Base-by-base conservation (phyloP, 1,284 basidiomycete species). In the Chalciporus piperatoides region DNA sequence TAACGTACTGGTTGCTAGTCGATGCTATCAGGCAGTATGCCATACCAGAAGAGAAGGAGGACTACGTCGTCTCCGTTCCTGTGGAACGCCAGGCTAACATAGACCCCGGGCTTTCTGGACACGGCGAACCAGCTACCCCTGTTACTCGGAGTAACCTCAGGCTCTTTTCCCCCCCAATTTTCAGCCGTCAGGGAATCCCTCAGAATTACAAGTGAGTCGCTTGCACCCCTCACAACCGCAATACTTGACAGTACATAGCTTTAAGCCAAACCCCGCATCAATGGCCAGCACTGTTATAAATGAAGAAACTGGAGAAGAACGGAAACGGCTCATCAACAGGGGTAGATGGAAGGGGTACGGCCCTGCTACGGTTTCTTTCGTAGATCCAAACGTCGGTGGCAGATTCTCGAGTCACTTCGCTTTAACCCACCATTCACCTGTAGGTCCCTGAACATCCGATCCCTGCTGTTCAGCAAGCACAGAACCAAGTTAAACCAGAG, bases 91-190 rank as follows among this genome's bases (percentile, higher is more conserved):
- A 61, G 27, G 61, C 67, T 51, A 69, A 68, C 43, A 67, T 71
- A 46, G 71, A 73, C 51, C 73, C 74, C 1, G 47, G 44, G n/a
- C 52, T 59, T 30, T 40, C 47, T 36, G 51, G 55, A 46, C 41
- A 56, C 37, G 55, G 23, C 19, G 53, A 45, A 24, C 30, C 33
- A 44, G 15, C 11, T 38, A 24, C 44, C 12, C 47, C 54, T 8
- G 41, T 49, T 25, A 54, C 69, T 53, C 70, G 67, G 52, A 84
- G 81, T 58, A 82, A 83, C 58, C 70, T 91, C 15, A 77, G 86
- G 19, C 71, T 90, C 9, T 82, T 91, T 53, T 90, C 92, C 27
- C 91, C 92, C 2, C 90, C 91, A 6, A 66, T 92, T 39, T 94
- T 94, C 68, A 88, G 86, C 59, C 77, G 90, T 25, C 85, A 90